phyloP scores from a whole-genome alignment of 2,329 filamentous ascomycete species.

The Venturia nashicola region DNA sequence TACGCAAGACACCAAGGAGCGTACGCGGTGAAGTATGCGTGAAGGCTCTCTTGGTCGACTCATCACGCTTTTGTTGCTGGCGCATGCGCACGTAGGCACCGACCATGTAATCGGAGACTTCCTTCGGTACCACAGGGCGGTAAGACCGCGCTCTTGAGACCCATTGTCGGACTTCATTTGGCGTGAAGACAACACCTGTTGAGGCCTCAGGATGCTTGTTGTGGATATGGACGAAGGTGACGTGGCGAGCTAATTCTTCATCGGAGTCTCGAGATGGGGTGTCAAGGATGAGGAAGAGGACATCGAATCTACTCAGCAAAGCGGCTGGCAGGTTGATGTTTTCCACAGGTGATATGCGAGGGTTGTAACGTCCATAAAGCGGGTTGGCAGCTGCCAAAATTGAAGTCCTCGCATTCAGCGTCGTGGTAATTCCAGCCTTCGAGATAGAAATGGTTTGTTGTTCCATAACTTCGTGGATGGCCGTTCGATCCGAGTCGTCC shows the following conservation, averaged over 20 bases:
- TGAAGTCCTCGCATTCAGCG: constrained; percentile 87
- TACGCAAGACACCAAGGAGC: constrained; percentile 79
- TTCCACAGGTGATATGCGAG: constrained; percentile 89
- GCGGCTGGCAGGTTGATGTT: constrained; percentile 99
- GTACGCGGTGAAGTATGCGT: constrained; percentile 91
- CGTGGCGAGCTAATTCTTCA: constrained; percentile 88
- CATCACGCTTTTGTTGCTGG: constrained; percentile 81
- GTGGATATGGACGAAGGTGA: constrained; percentile 95
- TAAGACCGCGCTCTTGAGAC: constrained; percentile 85
- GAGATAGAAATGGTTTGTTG: constrained; percentile 79
- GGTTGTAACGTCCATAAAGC: constrained; percentile 95
- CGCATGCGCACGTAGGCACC: constrained; percentile 93
- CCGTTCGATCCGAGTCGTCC: constrained; percentile 71
- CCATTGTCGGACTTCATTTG: constrained; percentile 90
- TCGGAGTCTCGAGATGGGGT: constrained; percentile 82
- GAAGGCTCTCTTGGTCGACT: constrained; percentile 84
- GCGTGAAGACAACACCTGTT: constrained; percentile 54
- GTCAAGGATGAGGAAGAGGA: constrained; percentile 93
- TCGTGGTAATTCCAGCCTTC: constrained; percentile 92
- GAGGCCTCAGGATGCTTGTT: constrained; percentile 57
- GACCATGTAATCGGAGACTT: constrained; percentile 89
- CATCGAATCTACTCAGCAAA: constrained; percentile 89
- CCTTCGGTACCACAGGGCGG: constrained; percentile 72
- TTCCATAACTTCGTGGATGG: constrained; percentile 82
- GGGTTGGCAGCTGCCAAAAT: constrained; percentile 95